Evolutionary conservation across 2,329 filamentous ascomycete genomes (phyloP), one percentile per base, ranked within the genome.

Genomic region (Hymenoscyphus occultus): DNA sequence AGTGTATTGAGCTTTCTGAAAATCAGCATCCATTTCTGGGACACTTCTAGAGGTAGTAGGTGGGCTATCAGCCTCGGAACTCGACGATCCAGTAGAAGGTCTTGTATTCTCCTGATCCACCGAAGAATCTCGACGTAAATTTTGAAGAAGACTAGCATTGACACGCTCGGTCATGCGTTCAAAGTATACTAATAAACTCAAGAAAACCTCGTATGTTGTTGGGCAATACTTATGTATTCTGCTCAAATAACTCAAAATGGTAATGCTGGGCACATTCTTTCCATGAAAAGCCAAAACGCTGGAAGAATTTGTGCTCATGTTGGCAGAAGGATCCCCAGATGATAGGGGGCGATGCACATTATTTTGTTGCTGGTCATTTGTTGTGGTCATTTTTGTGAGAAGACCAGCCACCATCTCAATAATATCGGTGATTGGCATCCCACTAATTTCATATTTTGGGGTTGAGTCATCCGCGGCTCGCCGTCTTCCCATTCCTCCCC

Each of bases 201-300:
- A 80, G 75, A 99, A 99, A 0, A 99, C 95, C 78, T 99, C 95
- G 76, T 97, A 99, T 0, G 95, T 98, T 5, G 95, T 98, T 0
- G 95, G 95, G 74, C 95, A 99, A 79, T 99, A 99, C 80, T 97
- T 97, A 80, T 99, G 94, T 76, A 99, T 98, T 66, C 95, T 89
- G 73, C 90, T 94, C 62, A 99, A 81, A 74, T 99, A 99, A 82
- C 93, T 98, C 67, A 96, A 82, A 67, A 99, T 98, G 22, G 93
- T 97, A 73, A 99, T 99, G 74, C 91, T 95, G 1, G 95, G 95
- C 12, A 98, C 91, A 70, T 99, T 99, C 80, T 97, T 98, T 70
- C 95, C 95, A 75, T 99, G 95, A 72, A 99, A 99, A 13, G 95
- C 94, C 48, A 99, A 84, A 2, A 99, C 94, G 63, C 82, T 91